Percentiles rank a stretch among this genome's conserved stretches.
phyloP scores from a whole-genome alignment of 192 early-diverging fungal species.

The Ramicandelaber brevisporus region DNA sequence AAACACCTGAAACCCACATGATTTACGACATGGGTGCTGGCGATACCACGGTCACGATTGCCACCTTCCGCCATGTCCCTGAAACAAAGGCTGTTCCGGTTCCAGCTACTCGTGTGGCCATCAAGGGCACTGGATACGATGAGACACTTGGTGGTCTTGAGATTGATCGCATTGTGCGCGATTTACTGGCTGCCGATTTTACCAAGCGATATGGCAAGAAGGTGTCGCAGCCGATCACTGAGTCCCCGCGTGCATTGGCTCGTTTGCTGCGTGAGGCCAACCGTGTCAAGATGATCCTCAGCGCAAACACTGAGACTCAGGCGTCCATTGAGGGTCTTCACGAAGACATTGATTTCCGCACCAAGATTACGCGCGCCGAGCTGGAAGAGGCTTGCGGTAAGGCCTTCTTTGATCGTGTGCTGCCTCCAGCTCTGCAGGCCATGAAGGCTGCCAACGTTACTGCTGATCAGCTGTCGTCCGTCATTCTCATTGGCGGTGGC shows the following conservation, averaged over 20 bases:
- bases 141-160: constrained; percentile 63
- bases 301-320: constrained; percentile 68
- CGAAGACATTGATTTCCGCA: constrained; percentile 63
- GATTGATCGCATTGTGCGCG: constrained; percentile 62
- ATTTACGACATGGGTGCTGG: constrained; percentile 98
- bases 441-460: constrained; percentile 37
- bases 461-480: constrained; percentile 42
- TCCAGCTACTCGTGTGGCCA: constrained; percentile 41
- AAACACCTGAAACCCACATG: constrained; percentile 47
- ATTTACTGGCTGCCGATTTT: constrained; percentile 54
- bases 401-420: constrained; percentile 41
- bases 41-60: constrained; percentile 71
- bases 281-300: constrained; percentile 87
- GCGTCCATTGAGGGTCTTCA: constrained; percentile 73
- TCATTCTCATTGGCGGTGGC: constrained; percentile 89
- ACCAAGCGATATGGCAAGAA: constrained; percentile 19
- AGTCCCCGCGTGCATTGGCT: constrained; percentile 60
- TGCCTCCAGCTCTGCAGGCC: constrained; percentile 43
- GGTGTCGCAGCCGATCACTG: constrained; percentile 22
- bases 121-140: constrained; percentile 62
- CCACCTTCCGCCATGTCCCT: constrained; percentile 36
- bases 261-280: constrained; percentile 79
- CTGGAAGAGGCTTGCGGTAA: constrained; percentile 34
- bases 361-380: constrained; percentile 44
- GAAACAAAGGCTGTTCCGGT: constrained; percentile 22